Base-by-base conservation (phyloP, 2,329 filamentous ascomycete species). In the Aplosporella prunicola region DNA sequence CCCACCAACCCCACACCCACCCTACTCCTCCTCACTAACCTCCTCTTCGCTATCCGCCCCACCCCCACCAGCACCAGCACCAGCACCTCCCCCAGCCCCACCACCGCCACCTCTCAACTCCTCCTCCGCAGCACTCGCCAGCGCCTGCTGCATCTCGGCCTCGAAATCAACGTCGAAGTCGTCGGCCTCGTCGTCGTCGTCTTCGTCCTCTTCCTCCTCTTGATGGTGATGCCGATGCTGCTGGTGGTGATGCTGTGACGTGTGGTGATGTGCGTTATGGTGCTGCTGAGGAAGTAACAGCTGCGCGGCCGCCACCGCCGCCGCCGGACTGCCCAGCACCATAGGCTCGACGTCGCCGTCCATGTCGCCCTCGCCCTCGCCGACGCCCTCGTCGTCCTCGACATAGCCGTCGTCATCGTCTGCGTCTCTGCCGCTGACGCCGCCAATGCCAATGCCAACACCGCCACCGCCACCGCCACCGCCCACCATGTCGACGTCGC, bases 1-100 rank as follows among this genome's bases (percentile, higher is more conserved):
- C n/a, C n/a, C 26, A n/a, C 28, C 9, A 18, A 20, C 14, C n/a
- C 29, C 15, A 11, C 16, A 9, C 27, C 17, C n/a, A n/a, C 17
- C 9, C 36, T 40, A 58, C 46, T 67, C 63, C 44, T 66, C 63
- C 39, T 67, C 65, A 42, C 62, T 65, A n/a, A n/a, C n/a, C 45
- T 67, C 63, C 43, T 61, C 60, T 29, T 44, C 43, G 27, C 55
- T 58, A 9, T 60, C 57, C 17, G 50, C 57, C 8, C 51, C 29
- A 32, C 39, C n/a, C n/a, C n/a, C n/a, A n/a, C n/a, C n/a, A n/a
- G n/a, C n/a, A n/a, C n/a, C n/a, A n/a, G n/a, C n/a, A 5, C 11
- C 22, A 24, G 22, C 22, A 8, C 22, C 22, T 24, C 8, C 22
- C 22, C n/a, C 22, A 17, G 1, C 24, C 35, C n/a, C n/a, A n/a